A percentile compares a stretch with the other conserved stretches of the same genome.
Evolutionary conservation across 1,139 yeast genomes (phyloP).

Genomic region (Kazachstania sp.): DNA sequence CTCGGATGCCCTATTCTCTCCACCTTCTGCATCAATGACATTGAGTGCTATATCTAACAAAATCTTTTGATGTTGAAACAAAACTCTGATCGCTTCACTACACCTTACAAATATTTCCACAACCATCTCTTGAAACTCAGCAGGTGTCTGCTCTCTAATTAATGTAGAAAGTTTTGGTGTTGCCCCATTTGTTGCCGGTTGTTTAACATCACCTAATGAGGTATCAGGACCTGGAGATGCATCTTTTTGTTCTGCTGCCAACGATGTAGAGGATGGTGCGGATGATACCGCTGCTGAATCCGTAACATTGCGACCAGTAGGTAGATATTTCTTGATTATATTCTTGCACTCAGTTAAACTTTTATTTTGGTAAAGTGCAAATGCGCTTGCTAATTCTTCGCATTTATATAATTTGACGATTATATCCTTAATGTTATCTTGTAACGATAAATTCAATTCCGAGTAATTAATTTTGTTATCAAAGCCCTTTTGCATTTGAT

Average conservation of each 20-base stretch:
- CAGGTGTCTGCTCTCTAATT: constrained; percentile 57
- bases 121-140: constrained; percentile 69
- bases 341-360: constrained; percentile 63
- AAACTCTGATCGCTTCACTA: constrained; percentile 64
- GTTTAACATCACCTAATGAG: not conserved
- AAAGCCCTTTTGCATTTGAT: constrained; percentile 35
- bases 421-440: constrained; percentile 36
- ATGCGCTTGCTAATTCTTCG: constrained; percentile 57
- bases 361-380: constrained; percentile 56
- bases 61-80: constrained; percentile 71
- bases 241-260: not conserved
- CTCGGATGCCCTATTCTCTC: constrained; percentile 19
- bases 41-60: constrained; percentile 66
- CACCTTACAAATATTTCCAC: constrained; percentile 52
- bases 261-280: constrained; percentile 7
- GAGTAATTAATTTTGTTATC: constrained; percentile 19
- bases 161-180: constrained; percentile 42
- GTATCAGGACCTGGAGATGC: not conserved
- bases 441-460: constrained; percentile 19
- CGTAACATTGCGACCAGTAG: constrained; percentile 29
- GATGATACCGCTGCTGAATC: constrained; percentile 7
- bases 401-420: constrained; percentile 54
- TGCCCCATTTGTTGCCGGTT: constrained; percentile 13
- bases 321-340: constrained; percentile 59
- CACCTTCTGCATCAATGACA: constrained; percentile 32